Percentiles rank a stretch among this genome's conserved stretches.
Conservation (phyloP, 2,329 filamentous ascomycete genomes). For the Escovopsis sp. region DNA sequence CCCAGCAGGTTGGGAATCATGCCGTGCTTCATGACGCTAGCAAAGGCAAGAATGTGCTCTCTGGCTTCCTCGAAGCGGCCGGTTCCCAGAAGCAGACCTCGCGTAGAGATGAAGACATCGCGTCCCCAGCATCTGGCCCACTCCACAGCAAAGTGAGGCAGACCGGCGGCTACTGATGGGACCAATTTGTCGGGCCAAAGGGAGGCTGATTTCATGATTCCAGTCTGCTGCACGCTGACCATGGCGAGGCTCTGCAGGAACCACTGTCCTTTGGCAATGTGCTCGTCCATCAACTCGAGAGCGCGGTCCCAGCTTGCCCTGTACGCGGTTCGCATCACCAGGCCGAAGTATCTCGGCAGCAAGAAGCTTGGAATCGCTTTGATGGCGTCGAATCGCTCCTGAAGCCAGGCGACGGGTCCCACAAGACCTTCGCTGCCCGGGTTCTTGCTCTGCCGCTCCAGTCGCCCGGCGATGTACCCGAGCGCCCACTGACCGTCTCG, state of each 20-base stretch:
- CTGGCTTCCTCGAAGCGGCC: conserved; percentile 78
- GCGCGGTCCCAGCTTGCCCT: conserved; percentile 65
- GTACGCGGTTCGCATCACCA: conserved; percentile 80
- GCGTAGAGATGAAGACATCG: conserved; percentile 90
- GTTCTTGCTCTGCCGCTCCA: conserved; percentile 56
- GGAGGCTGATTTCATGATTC: conserved; percentile 78
- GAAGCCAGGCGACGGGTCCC: conserved; percentile 62
- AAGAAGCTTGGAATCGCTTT: conserved; percentile 77
- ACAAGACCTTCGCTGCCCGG: conserved; percentile 47
- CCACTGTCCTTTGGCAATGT: conserved; percentile 67
- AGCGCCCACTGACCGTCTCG: conserved; percentile 84
- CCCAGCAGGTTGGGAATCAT: conserved; percentile 94
- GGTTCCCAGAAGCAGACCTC: conserved; percentile 82
- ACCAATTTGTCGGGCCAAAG: conserved; percentile 76
- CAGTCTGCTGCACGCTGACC: conserved; percentile 84
- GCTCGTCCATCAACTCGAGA: conserved; percentile 63
- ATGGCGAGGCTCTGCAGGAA: conserved; percentile 82
- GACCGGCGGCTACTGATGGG: conserved; percentile 75
- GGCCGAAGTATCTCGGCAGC: conserved; percentile 81
- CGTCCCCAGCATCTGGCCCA: conserved; percentile 97
- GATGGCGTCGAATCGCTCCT: conserved; percentile 73
- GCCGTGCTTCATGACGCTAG: conserved; percentile 90
- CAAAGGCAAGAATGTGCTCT: conserved; percentile 90
- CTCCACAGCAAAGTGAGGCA: conserved; percentile 85
- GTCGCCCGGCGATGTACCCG: conserved; percentile 68